Conservation (phyloP, 495 filamentous ascomycete genomes). For the Neurospora sp. region DNA sequence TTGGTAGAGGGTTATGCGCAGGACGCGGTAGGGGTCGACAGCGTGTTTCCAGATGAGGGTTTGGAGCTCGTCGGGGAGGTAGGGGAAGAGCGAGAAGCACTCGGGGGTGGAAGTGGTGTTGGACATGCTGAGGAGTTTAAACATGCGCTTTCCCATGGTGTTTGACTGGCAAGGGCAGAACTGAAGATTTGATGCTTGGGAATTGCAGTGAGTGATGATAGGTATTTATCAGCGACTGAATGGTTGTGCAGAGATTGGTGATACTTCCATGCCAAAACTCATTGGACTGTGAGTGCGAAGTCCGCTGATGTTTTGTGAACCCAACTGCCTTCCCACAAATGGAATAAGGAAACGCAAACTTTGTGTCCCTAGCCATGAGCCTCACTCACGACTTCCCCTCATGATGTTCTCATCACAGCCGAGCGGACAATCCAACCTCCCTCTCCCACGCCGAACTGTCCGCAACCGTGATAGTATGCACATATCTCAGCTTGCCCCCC, state of each 20-base stretch:
- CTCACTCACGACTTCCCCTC: not conserved
- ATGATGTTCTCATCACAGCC: not conserved
- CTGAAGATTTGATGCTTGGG: not conserved
- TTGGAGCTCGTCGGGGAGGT: not conserved
- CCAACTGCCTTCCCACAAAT: not conserved
- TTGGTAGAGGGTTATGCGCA: not conserved
- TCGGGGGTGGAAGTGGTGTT: not conserved
- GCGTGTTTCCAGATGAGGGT: not conserved
- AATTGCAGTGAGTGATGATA: not conserved
- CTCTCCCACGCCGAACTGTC: not conserved
- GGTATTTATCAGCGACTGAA: not conserved
- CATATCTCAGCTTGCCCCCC: slow-evolving; percentile 30
- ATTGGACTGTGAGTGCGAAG: not conserved
- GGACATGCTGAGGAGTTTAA: not conserved
- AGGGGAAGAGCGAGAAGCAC: not conserved
- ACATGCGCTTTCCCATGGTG: not conserved
- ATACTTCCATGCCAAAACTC: not conserved
- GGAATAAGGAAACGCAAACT: not conserved
- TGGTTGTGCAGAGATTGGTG: not conserved
- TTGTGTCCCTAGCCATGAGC: not conserved
- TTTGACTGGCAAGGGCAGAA: not conserved
- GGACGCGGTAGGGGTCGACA: not conserved
- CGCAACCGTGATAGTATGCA: slow-evolving; percentile 32
- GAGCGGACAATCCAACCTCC: too few species aligned
- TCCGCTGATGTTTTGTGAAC: not conserved